Evolutionary conservation across 2,329 filamentous ascomycete genomes (phyloP).

Genomic region (Calonectria hongkongensis): DNA sequence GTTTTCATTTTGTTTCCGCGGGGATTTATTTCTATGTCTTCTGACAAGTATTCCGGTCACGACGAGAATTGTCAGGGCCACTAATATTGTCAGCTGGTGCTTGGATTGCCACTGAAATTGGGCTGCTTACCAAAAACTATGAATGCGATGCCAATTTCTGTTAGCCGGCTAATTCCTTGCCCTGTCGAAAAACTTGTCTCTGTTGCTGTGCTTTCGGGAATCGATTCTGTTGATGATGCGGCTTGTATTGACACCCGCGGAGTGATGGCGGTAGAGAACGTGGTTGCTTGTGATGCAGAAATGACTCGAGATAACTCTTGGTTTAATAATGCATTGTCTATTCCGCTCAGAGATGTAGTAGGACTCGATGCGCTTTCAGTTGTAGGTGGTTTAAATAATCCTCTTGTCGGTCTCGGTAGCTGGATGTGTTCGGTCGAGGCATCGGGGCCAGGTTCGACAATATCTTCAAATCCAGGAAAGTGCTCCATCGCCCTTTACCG

Average conservation of each 20-base stretch:
- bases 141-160: constrained; percentile 51
- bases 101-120: accelerated
- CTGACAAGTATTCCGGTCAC: constrained; percentile 13
- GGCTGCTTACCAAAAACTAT: constrained; percentile 39
- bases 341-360: not conserved
- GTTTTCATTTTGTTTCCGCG: not conserved
- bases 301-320: constrained; percentile 49
- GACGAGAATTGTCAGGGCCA: constrained; percentile 12
- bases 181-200: constrained; percentile 33
- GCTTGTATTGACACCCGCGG: constrained; percentile 38
- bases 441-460: not conserved
- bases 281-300: constrained; percentile 49
- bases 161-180: constrained; percentile 38
- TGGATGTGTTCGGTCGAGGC: not conserved
- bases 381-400: not conserved
- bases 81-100: not conserved
- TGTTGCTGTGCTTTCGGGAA: constrained; percentile 38
- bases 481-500: not conserved
- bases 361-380: not conserved
- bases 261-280: constrained; percentile 50
- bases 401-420: not conserved
- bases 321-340: constrained; percentile 37
- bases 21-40: not conserved
- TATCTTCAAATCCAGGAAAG: constrained; percentile 2
- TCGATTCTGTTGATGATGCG: constrained; percentile 25